Evolutionary conservation across 2,329 filamentous ascomycete genomes (phyloP).

Genomic region (Aspergillus novofumigatus): DNA sequence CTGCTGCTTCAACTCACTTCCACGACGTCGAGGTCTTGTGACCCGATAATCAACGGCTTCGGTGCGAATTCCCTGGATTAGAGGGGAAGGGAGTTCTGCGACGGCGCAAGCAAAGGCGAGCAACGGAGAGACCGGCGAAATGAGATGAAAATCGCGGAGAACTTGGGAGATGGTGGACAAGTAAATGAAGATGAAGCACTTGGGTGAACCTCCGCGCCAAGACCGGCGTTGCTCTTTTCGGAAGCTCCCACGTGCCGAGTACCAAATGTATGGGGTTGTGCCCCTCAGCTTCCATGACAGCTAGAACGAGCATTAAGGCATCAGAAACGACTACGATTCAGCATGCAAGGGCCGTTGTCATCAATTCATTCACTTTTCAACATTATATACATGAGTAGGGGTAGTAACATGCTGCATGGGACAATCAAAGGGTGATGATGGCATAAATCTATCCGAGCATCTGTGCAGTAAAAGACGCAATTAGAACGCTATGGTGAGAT

Average conservation of each 20-base stretch:
- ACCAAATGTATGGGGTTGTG: not conserved
- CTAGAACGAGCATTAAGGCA: no score
- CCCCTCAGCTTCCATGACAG: not conserved
- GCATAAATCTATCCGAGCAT: not conserved
- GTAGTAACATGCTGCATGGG: not conserved
- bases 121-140: not conserved
- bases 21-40: not conserved
- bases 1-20: not conserved
- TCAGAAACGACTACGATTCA: not conserved
- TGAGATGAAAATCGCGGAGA: not conserved
- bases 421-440: not conserved
- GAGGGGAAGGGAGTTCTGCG: not conserved
- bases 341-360: not conserved
- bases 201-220: not conserved
- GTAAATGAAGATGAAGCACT: not conserved
- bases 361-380: not conserved
- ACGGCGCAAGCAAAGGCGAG: not conserved
- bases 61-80: not conserved
- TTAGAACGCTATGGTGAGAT: not conserved
- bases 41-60: not conserved
- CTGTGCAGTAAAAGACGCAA: not conserved
- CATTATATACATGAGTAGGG: not conserved
- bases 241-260: not conserved
- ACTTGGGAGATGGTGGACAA: not conserved
- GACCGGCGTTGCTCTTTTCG: slow-evolving; percentile 1